Base-by-base conservation (phyloP, 176 grass and related monocot species). In the Musa acuminata region DNA sequence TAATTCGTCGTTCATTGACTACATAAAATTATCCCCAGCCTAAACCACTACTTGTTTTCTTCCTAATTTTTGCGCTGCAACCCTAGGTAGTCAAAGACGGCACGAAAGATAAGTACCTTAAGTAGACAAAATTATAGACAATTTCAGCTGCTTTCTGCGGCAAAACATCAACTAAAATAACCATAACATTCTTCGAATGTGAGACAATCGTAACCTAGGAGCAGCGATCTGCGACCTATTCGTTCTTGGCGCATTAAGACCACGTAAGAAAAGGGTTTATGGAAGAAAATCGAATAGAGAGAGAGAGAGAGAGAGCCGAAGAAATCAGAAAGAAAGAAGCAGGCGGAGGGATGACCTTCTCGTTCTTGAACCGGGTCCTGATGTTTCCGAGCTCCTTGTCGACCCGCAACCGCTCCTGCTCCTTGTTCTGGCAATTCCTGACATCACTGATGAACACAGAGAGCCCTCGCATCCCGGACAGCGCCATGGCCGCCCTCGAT, bases 361-460 rank as follows among this genome's bases (percentile, higher is more conserved):
- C 91, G 66, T 99, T 89, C 77, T 99, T 99, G 90, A 99, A 99
- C 19, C 88, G 83, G 22, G 88, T 94, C 64, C 95, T 80, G 73
- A 99, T 94, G 74, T 99, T 92, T 51, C 95, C 95, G 70, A 99
- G 95, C 90, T 99, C 95, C 90, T 99, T 99, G 87, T 99, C 95
- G 63, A 99, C 95, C 69, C 95, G 81, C 60, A 99, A 82, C 78
- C 91, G 84, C 82, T 99, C 95, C 95, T 99, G 95, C 90, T 99
- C 95, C 84, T 99, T 99, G 88, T 99, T 99, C 82, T 99, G 95
- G 87, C 95, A 99, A 89, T 89, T 99, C 72, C 95, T 86, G 51
- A 99, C 24, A 77, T 99, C 95, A 81, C 95, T 99, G 95, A 99
- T 99, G 84, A 99, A 98, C 67, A 99, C 95, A 0, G 95, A 99